Base-by-base conservation (phyloP, 2,329 filamentous ascomycete genomes). In the Paecilomyces fulvus region DNA sequence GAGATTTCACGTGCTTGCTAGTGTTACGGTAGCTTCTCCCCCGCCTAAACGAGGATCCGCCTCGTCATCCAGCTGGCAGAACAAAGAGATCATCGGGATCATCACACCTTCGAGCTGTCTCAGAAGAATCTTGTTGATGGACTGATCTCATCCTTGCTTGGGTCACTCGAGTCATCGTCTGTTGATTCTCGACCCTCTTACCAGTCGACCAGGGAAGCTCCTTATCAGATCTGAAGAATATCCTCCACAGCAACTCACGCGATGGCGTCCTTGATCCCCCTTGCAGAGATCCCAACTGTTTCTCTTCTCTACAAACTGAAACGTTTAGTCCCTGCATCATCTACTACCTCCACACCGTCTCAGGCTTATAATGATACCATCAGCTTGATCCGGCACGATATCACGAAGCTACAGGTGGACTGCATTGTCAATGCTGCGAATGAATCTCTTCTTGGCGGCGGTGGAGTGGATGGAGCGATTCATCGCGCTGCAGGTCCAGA, bases 341-440 rank as follows among this genome's bases (percentile, higher is more conserved):
- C 63, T 58, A 49, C 63, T 59, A 28, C 52, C 61, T 68, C 71
- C 3, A 63, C 69, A 20, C 72, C 77, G 7, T 83, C 80, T n/a
- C 70, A 79, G 56, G 63, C 72, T 9, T 76, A 88, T 48, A 73
- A 73, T 53, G 62, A 71, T 46, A 69, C 57, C n/a, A 80, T 96
- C 64, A 83, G 82, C 50, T 75, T 92, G 37, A 79, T 90, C 61
- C 81, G 83, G 56, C 83, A 84, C 63, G 90, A 96, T 71, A 95
- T 97, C 71, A 96, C 92, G 12, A 84, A 79, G 12, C 82, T 97
- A 3, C 70, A 80, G 30, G 80, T 91, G 50, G 89, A 91, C 67
- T 87, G 88, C 61, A 94, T 96, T 63, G 92, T 97, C 70, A 97
- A 97, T 70, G 92, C 94, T 0, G 92, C 94, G 49, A 97, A 97